phyloP scores from a whole-genome alignment of 1,284 basidiomycete species.

The Phellopilus nigrolimitatus region DNA sequence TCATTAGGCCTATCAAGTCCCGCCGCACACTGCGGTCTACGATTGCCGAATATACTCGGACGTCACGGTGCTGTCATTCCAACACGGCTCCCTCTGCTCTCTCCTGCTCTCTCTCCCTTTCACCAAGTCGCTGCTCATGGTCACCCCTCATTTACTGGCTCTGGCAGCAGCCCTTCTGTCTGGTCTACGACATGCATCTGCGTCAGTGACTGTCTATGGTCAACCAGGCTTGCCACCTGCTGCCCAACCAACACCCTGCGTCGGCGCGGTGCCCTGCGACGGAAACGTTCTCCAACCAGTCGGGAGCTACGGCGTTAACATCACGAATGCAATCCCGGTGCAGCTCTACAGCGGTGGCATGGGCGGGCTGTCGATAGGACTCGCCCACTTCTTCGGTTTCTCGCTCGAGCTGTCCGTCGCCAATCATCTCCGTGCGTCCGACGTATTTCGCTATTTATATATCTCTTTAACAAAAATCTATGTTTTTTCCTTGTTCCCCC shows the following conservation, averaged over 20 bases:
- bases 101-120: background rate
- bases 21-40: too few relatives aligned
- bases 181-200: slow-evolving; percentile 1
- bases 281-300: slow-evolving; percentile 7
- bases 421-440: slow-evolving; percentile 28
- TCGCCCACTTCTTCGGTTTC: slow-evolving; percentile 39
- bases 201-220: slow-evolving; percentile 6
- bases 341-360: slow-evolving; percentile 16
- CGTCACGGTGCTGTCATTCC: too few relatives aligned
- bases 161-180: background rate
- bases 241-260: slow-evolving; percentile 2
- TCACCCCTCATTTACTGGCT: background rate
- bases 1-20: too few relatives aligned
- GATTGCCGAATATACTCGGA: too few relatives aligned
- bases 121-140: background rate
- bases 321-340: background rate
- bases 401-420: slow-evolving; percentile 41
- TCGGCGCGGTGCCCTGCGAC: slow-evolving; percentile 7
- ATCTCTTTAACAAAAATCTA: background rate
- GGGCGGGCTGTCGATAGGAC: slow-evolving; percentile 19
- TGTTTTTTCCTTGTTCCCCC: background rate
- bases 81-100: background rate
- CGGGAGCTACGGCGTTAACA: background rate
- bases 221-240: background rate
- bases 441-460: background rate